Conservation (phyloP, 331 rosid genomes). For the Saraca asoca region DNA sequence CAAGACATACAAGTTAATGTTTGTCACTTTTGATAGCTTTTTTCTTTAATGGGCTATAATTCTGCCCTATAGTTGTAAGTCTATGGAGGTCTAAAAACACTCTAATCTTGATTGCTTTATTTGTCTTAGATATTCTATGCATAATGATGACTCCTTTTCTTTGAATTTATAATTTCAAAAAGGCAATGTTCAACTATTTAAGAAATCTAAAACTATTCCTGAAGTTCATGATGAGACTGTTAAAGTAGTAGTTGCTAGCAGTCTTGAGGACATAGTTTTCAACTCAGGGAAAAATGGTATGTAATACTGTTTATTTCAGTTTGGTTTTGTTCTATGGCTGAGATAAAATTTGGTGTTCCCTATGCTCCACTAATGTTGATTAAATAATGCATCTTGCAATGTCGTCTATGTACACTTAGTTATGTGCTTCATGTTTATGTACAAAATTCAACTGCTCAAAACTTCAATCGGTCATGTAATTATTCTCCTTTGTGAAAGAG, state of each 20-base stretch:
- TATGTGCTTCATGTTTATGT: too few relatives aligned
- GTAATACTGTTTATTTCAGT: too few relatives aligned
- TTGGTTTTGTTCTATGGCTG: too few relatives aligned
- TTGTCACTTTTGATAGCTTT: conserved; percentile 12
- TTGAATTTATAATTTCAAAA: conserved; percentile 51
- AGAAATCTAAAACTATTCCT: conserved; percentile 85
- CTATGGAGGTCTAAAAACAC: not conserved
- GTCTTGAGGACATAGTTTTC: conserved; percentile 66
- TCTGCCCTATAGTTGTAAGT: not conserved
- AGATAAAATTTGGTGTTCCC: conserved; percentile 6
- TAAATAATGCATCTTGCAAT: too few relatives aligned
- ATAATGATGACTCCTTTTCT: conserved; percentile 4
- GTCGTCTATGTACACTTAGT: too few relatives aligned
- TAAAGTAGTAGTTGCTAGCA: conserved; percentile 80
- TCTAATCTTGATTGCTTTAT: not conserved
- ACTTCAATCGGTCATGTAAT: too few relatives aligned
- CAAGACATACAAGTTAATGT: conserved; percentile 75
- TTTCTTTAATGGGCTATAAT: not conserved
- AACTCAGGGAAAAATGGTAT: too few relatives aligned
- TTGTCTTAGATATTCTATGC: not conserved
- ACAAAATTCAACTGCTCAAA: too few relatives aligned
- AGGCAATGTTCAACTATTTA: conserved; percentile 56
- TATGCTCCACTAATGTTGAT: not conserved
- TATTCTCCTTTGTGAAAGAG: too few relatives aligned
- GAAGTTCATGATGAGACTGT: conserved; percentile 83